These are phyloP conservation scores for Abrus pulchellus DNA, from an alignment of 306 rosid species.

Conservation along the genomic window DNA sequence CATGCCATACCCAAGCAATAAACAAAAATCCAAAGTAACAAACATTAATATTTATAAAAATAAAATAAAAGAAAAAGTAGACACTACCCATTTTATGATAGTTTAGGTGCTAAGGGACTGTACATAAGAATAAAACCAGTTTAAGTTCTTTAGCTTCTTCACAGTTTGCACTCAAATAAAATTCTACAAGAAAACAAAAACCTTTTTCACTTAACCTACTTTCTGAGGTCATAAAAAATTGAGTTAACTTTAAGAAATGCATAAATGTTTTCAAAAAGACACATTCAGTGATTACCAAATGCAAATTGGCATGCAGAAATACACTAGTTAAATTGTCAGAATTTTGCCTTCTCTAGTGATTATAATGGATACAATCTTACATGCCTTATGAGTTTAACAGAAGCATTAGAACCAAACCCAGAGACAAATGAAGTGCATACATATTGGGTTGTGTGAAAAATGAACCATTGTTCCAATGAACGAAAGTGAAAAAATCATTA, in stretches of 20 bases:
- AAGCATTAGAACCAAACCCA: not conserved
- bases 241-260: not conserved
- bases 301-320: not conserved
- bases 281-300: not conserved
- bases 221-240: not conserved
- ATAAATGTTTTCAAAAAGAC: not conserved
- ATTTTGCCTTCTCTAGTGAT: not conserved
- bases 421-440: not conserved
- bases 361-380: not conserved
- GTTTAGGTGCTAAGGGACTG: not conserved
- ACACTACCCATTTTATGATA: not conserved
- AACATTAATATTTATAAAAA: not conserved
- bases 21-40: not conserved
- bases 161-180: slow-evolving; percentile 16
- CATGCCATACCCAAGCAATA: slow-evolving; percentile 1
- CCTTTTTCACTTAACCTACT: not conserved
- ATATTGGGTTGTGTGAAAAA: not conserved
- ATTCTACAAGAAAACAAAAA: not conserved
- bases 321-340: not conserved
- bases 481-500: not conserved
- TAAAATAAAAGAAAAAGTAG: not conserved
- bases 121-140: not conserved
- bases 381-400: not conserved
- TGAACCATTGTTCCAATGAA: not conserved
- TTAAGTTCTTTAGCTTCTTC: slow-evolving; percentile 10